These are phyloP conservation scores for Hanseniaspora opuntiae DNA, from an alignment of 805 yeast species.

Conservation along the genomic window DNA sequence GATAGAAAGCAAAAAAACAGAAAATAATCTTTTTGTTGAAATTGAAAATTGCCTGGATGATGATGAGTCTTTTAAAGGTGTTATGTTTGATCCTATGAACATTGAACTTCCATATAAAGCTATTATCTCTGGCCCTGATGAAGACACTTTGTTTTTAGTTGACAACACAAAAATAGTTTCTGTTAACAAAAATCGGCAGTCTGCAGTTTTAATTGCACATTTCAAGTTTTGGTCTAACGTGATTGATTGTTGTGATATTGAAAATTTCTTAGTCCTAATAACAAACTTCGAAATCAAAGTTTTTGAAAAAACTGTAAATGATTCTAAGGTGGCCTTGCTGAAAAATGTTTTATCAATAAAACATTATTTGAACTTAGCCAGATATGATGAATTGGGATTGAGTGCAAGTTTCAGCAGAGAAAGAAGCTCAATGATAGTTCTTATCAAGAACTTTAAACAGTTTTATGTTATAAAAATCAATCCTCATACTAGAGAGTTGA, in stretches of 20 bases:
- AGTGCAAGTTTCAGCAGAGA: not conserved
- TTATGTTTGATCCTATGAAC: slow-evolving; percentile 1
- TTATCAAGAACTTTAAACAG: not conserved
- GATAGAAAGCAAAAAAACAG: not conserved
- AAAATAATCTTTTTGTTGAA: not conserved
- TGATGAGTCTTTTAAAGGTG: slow-evolving; percentile 1
- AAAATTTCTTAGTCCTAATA: not conserved
- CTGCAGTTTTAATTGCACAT: not conserved
- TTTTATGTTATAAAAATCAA: not conserved
- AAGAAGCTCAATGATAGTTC: not conserved
- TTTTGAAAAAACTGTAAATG: not conserved
- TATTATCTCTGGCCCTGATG: not conserved
- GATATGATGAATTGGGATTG: not conserved
- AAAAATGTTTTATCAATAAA: not conserved
- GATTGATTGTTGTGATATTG: not conserved
- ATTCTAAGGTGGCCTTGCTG: not conserved
- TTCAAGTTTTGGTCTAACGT: slow-evolving; percentile 11
- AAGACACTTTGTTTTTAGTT: not conserved
- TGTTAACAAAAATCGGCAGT: not conserved
- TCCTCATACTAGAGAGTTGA: not conserved
- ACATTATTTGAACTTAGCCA: slow-evolving; percentile 3
- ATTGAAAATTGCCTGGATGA: not conserved
- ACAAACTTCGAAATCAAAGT: slow-evolving; percentile 7
- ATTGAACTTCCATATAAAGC: slow-evolving; percentile 6
- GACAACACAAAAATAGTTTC: slow-evolving; percentile 8